phyloP scores from a whole-genome alignment of 73 alveolate genomes.

The Paramecium sonneborni region DNA sequence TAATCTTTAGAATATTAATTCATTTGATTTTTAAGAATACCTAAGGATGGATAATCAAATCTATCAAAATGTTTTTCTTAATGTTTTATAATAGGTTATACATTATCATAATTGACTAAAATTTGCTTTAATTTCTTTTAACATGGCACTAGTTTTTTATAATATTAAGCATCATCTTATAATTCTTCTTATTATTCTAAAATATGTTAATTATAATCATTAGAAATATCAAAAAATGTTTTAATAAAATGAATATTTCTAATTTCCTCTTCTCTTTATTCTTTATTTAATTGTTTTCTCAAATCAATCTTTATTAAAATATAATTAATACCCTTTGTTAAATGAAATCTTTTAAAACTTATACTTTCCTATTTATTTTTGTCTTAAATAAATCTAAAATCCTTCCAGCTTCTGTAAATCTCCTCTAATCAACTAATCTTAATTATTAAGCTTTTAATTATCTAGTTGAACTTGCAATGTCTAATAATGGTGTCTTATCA shows the following conservation, averaged over 20 bases:
- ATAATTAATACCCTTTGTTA: neutral
- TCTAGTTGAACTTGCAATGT: neutral
- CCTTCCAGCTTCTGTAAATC: slow-evolving; percentile 18
- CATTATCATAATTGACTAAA: neutral
- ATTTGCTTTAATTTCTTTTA: neutral
- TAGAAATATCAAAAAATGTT: slow-evolving; percentile 18
- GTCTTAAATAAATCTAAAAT: neutral
- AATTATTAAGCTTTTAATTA: neutral
- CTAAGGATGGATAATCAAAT: neutral
- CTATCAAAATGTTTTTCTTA: slow-evolving; percentile 30
- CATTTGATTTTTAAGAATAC: neutral
- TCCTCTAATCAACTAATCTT: neutral
- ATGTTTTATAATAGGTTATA: neutral
- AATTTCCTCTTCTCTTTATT: slow-evolving; percentile 34
- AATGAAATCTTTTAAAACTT: slow-evolving; percentile 34
- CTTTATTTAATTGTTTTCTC: neutral
- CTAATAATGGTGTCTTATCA: neutral
- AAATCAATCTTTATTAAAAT: neutral
- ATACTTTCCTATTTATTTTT: neutral
- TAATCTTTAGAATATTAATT: neutral
- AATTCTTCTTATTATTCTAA: neutral
- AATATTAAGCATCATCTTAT: neutral
- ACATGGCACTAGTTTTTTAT: neutral
- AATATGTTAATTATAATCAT: slow-evolving; percentile 18
- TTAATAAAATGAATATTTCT: slow-evolving; percentile 26